phyloP scores from a whole-genome alignment of 352 stramenopile species.

The Phytophthora multivora region DNA sequence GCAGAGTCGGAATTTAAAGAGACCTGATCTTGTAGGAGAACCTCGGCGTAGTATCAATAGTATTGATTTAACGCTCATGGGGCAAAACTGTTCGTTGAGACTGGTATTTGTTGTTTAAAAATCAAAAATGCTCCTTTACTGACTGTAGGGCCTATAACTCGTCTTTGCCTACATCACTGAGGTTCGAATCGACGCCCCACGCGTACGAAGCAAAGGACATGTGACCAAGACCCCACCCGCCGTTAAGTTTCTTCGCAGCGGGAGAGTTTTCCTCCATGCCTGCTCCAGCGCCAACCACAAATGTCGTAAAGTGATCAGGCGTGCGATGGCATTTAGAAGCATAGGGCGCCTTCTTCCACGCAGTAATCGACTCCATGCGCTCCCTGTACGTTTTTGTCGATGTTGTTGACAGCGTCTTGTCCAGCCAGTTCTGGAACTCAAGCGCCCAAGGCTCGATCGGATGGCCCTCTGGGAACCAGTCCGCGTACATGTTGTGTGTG shows the following conservation, averaged over 20 bases:
- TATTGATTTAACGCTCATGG: not conserved
- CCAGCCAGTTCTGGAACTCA: conserved; percentile 45
- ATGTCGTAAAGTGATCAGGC: conserved; percentile 59
- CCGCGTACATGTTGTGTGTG: conserved; percentile 44
- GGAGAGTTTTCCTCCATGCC: conserved; percentile 44
- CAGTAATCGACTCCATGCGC: conserved; percentile 28
- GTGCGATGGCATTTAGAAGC: conserved; percentile 44
- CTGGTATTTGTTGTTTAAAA: no score
- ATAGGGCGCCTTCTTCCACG: conserved; percentile 47
- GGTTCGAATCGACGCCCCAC: conserved; percentile 36
- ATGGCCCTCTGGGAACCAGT: conserved; percentile 24
- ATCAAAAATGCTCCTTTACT: not conserved
- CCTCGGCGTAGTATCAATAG: no score
- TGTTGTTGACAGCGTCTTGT: conserved; percentile 32
- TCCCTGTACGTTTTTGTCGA: conserved; percentile 31
- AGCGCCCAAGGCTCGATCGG: conserved; percentile 32
- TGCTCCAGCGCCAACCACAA: conserved; percentile 49
- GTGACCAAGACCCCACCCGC: conserved; percentile 40
- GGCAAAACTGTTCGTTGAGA: not conserved
- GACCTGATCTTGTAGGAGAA: no score
- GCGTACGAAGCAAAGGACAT: conserved; percentile 49
- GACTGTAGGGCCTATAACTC: conserved; percentile 35
- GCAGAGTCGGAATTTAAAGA: no score
- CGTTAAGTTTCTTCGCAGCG: conserved; percentile 38
- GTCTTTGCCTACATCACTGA: conserved; percentile 30